phyloP scores from a whole-genome alignment of 2,329 filamentous ascomycete genomes.

The Myriosclerotinia curreyana region DNA sequence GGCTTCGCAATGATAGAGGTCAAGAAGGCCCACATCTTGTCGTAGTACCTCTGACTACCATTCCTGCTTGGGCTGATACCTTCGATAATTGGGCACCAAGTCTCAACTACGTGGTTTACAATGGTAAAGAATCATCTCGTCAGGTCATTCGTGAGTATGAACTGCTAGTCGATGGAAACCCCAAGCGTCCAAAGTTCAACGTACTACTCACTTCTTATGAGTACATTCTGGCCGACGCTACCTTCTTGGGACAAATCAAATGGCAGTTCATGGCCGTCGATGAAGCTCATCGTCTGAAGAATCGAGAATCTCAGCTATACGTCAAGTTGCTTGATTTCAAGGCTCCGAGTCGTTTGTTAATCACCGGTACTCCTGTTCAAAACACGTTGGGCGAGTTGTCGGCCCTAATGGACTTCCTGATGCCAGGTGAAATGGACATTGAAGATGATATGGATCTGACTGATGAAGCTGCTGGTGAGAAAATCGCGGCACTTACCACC shows the following conservation, averaged over 20 bases:
- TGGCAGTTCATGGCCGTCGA: slow-evolving; percentile 98
- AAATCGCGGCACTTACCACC: slow-evolving; percentile 79
- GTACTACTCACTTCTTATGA: slow-evolving; percentile 98
- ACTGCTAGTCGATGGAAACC: slow-evolving; percentile 79
- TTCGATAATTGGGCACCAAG: slow-evolving; percentile 96
- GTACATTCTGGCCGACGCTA: slow-evolving; percentile 82
- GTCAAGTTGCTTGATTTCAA: slow-evolving; percentile 80
- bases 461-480: slow-evolving; percentile 77
- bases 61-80: slow-evolving; percentile 97
- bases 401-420: slow-evolving; percentile 91
- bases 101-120: slow-evolving; percentile 95
- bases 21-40: slow-evolving; percentile 96
- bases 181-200: slow-evolving; percentile 90
- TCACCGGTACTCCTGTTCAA: slow-evolving; percentile 95
- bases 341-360: slow-evolving; percentile 82
- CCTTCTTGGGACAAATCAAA: slow-evolving; percentile 84
- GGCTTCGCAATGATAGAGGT: slow-evolving; percentile 82
- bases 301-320: slow-evolving; percentile 91
- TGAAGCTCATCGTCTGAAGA: slow-evolving; percentile 95
- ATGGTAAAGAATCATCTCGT: slow-evolving; percentile 82
- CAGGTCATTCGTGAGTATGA: slow-evolving; percentile 88
- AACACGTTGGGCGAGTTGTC: slow-evolving; percentile 93
- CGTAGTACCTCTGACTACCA: slow-evolving; percentile 94
- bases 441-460: slow-evolving; percentile 87
- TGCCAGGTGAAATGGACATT: slow-evolving; percentile 88